A percentile compares a stretch with the other conserved stretches of the same genome.
These are phyloP conservation scores for Agrocybe praecox DNA, from an alignment of 768 basidiomycete genomes.

Conservation along the genomic window DNA sequence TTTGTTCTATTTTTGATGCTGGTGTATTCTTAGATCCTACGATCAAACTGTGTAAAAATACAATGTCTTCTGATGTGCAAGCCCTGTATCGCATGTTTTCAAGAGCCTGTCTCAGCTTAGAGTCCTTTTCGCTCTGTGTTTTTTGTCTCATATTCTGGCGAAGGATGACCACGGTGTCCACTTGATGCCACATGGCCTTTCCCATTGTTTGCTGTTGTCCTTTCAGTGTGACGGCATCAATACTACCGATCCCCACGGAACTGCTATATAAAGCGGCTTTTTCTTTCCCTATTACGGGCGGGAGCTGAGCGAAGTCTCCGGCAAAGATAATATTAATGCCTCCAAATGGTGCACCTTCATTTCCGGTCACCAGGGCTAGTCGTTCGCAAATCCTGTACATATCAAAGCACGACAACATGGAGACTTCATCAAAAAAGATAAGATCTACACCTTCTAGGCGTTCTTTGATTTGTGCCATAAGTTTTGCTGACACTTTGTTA, in stretches of 20 bases:
- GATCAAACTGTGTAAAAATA: conserved; percentile 29
- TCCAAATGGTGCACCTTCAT: no score
- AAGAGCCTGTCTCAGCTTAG: conserved; percentile 34
- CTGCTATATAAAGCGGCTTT: conserved; percentile 8
- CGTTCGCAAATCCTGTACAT: conserved; percentile 27
- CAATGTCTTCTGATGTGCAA: conserved; percentile 38
- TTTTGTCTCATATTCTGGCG: conserved; percentile 36
- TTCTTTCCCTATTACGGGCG: conserved; percentile 28
- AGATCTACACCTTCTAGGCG: conserved; percentile 32
- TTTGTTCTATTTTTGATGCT: conserved; percentile 11
- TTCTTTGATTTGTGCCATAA: conserved; percentile 6
- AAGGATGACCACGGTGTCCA: conserved; percentile 36
- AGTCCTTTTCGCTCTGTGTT: conserved; percentile 20
- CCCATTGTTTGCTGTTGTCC: conserved; percentile 21
- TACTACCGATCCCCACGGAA: not conserved
- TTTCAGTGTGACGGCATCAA: not conserved
- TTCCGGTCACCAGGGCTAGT: conserved; percentile 18
- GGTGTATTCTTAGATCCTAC: conserved; percentile 11
- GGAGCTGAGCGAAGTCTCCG: conserved; percentile 48
- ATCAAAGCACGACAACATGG: conserved; percentile 36
- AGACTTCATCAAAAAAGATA: conserved; percentile 45
- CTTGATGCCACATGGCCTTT: no score
- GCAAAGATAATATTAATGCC: conserved; percentile 43
- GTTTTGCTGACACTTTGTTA: not conserved
- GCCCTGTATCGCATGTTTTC: no score